Evolutionary conservation across 345 rosid genomes (phyloP).

Genomic region (Eutrema heterophyllum): DNA sequence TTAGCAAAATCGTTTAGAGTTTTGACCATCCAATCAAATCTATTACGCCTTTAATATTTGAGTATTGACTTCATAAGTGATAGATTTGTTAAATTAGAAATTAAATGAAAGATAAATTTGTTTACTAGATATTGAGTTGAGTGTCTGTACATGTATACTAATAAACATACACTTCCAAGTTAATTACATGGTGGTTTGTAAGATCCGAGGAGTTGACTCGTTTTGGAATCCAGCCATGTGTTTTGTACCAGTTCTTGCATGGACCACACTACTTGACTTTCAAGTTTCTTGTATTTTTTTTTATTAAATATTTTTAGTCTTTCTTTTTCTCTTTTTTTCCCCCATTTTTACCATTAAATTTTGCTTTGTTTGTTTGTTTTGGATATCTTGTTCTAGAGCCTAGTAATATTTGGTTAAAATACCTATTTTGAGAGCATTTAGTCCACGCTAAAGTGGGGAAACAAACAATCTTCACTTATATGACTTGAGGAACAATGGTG

Average conservation of each 20-base stretch:
- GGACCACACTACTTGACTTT: slow-evolving; percentile 18
- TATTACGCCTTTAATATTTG: no score
- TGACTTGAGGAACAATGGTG: neutral
- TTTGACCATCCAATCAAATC: no score
- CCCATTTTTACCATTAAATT: neutral
- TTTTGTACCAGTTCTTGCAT: slow-evolving; percentile 25
- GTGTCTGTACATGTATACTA: neutral
- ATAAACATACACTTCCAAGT: neutral
- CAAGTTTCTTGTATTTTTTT: neutral
- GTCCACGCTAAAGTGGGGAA: neutral
- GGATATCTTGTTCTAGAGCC: neutral
- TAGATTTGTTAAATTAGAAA: neutral
- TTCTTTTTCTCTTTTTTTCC: no score
- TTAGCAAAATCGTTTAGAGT: no score
- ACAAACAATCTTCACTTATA: neutral
- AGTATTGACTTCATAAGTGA: neutral
- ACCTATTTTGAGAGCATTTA: neutral
- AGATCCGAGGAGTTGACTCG: slow-evolving; percentile 37
- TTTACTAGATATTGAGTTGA: neutral
- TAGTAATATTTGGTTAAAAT: neutral
- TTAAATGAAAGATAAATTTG: neutral
- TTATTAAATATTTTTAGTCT: no score
- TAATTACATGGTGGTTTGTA: slow-evolving; percentile 13
- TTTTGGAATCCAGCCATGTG: slow-evolving; percentile 28
- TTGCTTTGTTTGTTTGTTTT: neutral